Base-by-base conservation (phyloP, 2,329 filamentous ascomycete species). In the Teratosphaeriaceae sp. region DNA sequence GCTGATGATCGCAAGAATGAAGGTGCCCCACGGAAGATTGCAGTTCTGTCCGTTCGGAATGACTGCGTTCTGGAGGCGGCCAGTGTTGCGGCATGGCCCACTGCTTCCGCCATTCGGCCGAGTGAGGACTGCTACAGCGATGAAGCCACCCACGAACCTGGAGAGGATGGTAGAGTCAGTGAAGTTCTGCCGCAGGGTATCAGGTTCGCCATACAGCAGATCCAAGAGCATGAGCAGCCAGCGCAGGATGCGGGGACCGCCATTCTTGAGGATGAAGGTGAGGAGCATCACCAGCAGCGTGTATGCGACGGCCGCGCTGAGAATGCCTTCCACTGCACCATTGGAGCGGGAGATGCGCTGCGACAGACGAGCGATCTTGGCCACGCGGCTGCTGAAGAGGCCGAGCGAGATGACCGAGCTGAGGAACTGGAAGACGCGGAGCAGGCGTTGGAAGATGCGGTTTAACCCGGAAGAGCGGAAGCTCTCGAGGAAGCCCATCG, bases 251-350 rank as follows among this genome's bases (percentile, higher is more conserved):
- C 57, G 60, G 18, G 57, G 53, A 18, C 54, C 62, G n/a, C 56
- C 56, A 21, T 47, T 58, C 43, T 61, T 61, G 45, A 68, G 56
- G 43, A 60, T 47, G 49, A 62, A 61, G 2, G 48, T 52, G 15
- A 70, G 39, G 4, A 66, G 34, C 42, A 60, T 65, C 33, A 59
- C 54, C 45, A 66, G 49, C 36, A 71, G 51, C 0, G 65, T 70
- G 57, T 72, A 71, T 5, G 66, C 49, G 11, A 68, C 63, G 3
- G 69, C 68, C 4, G 68, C 68, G 8, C 66, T 64, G 18, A 71
- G 62, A 36, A 71, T 71, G 41, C 67, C 67, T 50, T 70, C 66
- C 27, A 71, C 68, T 15, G 68, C 65, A 19, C 63, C 60, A 34
- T 62, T 65, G 27, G 63, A 58, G 16, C 56, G 55, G 50, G n/a